These are phyloP conservation scores for Fusarium protoensiforme DNA, from an alignment of 2,329 filamentous ascomycete species.

Conservation along the genomic window DNA sequence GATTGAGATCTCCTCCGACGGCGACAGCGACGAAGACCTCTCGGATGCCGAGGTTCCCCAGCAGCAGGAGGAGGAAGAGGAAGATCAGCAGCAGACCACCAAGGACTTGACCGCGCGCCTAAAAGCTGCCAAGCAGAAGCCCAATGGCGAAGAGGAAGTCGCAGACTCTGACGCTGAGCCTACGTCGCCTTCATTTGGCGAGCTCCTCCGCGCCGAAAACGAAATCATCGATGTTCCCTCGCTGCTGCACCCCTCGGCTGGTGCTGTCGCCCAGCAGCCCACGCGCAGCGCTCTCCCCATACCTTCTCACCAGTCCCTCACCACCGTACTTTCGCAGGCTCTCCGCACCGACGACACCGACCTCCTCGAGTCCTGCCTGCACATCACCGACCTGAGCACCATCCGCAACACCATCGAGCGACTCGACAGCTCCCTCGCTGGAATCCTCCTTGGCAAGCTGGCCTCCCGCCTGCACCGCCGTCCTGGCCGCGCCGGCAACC, in stretches of 20 bases:
- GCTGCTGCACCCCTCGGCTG: slow-evolving; percentile 58
- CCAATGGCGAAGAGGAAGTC: slow-evolving; percentile 45
- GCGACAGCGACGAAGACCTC: slow-evolving; percentile 58
- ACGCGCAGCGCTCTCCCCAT: slow-evolving; percentile 63
- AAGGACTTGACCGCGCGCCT: slow-evolving; percentile 23
- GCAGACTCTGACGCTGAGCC: slow-evolving; percentile 58
- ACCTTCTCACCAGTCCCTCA: slow-evolving; percentile 82
- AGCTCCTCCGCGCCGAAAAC: slow-evolving; percentile 78
- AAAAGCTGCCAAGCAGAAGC: slow-evolving; percentile 31
- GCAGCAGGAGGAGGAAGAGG: slow-evolving; percentile 21
- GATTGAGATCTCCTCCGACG: slow-evolving; percentile 70
- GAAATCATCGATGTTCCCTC: slow-evolving; percentile 81
- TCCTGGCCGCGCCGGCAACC: slow-evolving; percentile 87
- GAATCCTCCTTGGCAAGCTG: slow-evolving; percentile 81
- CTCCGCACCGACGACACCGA: slow-evolving; percentile 91
- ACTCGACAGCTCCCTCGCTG: slow-evolving; percentile 86
- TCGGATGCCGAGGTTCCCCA: slow-evolving; percentile 57
- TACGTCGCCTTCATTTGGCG: slow-evolving; percentile 81
- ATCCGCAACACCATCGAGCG: slow-evolving; percentile 91
- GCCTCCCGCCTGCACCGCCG: slow-evolving; percentile 87
- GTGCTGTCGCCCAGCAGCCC: slow-evolving; percentile 52
- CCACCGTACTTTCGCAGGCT: slow-evolving; percentile 92
- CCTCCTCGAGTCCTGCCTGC: slow-evolving; percentile 92
- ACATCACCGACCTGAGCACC: slow-evolving; percentile 78
- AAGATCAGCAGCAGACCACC: slow-evolving; percentile 30